These are phyloP conservation scores for Chaetomium cochliodes DNA, from an alignment of 495 filamentous ascomycete genomes.

Conservation along the genomic window DNA sequence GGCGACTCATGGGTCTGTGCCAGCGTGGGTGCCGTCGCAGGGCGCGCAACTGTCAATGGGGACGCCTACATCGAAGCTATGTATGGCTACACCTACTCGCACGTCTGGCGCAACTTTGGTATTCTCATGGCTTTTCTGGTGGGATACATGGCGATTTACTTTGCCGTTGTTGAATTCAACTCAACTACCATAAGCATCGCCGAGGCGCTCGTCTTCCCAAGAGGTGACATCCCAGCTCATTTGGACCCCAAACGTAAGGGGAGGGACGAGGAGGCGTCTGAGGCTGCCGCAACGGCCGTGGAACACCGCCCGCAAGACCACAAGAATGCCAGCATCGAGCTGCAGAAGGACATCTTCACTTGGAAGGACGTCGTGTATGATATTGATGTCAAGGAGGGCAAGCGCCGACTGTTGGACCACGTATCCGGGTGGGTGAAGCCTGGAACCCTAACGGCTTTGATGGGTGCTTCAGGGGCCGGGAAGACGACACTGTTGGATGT, in stretches of 20 bases:
- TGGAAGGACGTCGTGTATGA: slow-evolving; percentile 64
- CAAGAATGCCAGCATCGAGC: slow-evolving; percentile 38
- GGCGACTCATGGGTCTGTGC: slow-evolving; percentile 57
- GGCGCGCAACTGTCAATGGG: slow-evolving; percentile 56
- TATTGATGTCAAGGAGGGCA: slow-evolving; percentile 62
- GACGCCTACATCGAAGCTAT: slow-evolving; percentile 61
- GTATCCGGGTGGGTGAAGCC: slow-evolving; percentile 78
- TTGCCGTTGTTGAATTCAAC: slow-evolving; percentile 56
- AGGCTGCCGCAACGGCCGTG: background rate
- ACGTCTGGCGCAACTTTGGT: slow-evolving; percentile 80
- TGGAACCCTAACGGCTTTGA: slow-evolving; percentile 72
- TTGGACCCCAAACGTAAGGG: slow-evolving; percentile 22
- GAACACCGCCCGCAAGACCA: slow-evolving; percentile 29
- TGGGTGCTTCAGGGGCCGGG: slow-evolving; percentile 82
- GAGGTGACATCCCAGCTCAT: slow-evolving; percentile 28
- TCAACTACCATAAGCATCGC: slow-evolving; percentile 38
- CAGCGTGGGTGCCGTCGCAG: slow-evolving; percentile 46
- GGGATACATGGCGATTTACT: slow-evolving; percentile 65
- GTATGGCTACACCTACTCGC: slow-evolving; percentile 55
- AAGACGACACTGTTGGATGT: slow-evolving; percentile 66
- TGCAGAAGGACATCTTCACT: slow-evolving; percentile 56
- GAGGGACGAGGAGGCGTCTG: slow-evolving; percentile 45
- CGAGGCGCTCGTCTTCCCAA: slow-evolving; percentile 38
- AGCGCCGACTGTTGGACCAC: slow-evolving; percentile 61
- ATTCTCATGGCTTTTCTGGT: slow-evolving; percentile 68